These are phyloP conservation scores for Aureobasidium lini DNA, from an alignment of 2,329 filamentous ascomycete species.

Conservation along the genomic window DNA sequence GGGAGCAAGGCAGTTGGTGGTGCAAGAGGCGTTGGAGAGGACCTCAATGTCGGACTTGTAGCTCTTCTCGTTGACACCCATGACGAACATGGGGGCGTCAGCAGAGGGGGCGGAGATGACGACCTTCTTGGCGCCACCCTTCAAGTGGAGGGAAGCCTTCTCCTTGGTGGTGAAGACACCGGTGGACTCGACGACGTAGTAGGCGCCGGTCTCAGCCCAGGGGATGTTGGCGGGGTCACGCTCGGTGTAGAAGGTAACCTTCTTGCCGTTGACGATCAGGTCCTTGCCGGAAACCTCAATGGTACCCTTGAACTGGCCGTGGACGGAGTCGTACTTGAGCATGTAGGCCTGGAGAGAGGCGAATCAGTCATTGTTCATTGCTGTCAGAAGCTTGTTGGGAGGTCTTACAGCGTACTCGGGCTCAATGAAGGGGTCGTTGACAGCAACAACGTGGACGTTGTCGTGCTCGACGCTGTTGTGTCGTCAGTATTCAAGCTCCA, in stretches of 20 bases:
- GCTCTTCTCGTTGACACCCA: conserved; percentile 93
- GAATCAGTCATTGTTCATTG: conserved; percentile 4
- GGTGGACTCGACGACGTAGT: conserved; percentile 95
- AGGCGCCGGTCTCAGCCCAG: conserved; percentile 78
- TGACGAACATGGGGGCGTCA: conserved; percentile 99
- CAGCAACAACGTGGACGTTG: conserved; percentile 86
- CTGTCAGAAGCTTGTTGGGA: background rate
- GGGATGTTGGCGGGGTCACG: conserved; percentile 82
- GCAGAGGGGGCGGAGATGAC: conserved; percentile 78
- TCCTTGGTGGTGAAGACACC: conserved; percentile 99
- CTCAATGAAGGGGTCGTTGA: conserved; percentile 99
- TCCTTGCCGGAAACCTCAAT: conserved; percentile 65
- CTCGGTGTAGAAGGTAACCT: conserved; percentile 89
- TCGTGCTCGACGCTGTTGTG: conserved; percentile 64
- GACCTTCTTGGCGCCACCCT: conserved; percentile 95
- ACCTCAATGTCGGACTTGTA: conserved; percentile 89
- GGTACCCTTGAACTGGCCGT: conserved; percentile 93
- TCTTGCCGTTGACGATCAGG: conserved; percentile 89
- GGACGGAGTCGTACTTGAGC: conserved; percentile 98
- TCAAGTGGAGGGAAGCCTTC: conserved; percentile 89
- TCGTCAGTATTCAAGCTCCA: conserved; percentile 18
- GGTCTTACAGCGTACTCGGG: conserved; percentile 86
- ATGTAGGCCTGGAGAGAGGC: conserved; percentile 72
- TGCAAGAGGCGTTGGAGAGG: conserved; percentile 99
- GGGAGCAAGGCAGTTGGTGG: conserved; percentile 99